Base-by-base conservation (phyloP, 2,329 filamentous ascomycete species). In the Nannizziopsis arthrosporioides region DNA sequence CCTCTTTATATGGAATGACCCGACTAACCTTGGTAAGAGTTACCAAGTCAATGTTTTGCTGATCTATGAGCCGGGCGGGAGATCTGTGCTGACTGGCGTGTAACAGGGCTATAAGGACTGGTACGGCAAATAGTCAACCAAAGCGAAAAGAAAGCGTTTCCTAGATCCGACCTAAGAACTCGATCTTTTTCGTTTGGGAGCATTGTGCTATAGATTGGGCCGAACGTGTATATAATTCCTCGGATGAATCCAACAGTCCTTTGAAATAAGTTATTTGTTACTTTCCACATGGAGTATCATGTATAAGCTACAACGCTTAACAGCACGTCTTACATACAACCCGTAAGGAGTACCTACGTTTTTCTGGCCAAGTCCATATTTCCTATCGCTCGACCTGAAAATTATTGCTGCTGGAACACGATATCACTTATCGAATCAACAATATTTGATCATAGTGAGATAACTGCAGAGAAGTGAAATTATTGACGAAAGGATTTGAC, bases 91-190 rank as follows among this genome's bases (percentile, higher is more conserved):
- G 42, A 46, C 35, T 46, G 36, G 27, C 45, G 42, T 27, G 44
- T 8, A 54, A 61, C 42, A 71, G 75, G 78, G 79, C 62, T 73
- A 82, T 70, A 82, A 81, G 75, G 81, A 78, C 51, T 80, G 76
- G 74, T 76, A 65, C 56, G 61, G 60, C 53, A 61, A 64, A 53
- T 17, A 31, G 14, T 47, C 40, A 35, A 22, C 10, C 3, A 22
- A 53, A 60, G 38, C 67, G 64, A 52, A 57, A 42, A 40, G 10
- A 30, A 31, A 10, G 35, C 12, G 8, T 5, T 17, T 36, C 30
- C 14, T 15, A 14, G 18, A 39, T 9, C 40, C 34, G 42, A 11
- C 27, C 32, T 27, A 27, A 3, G 18, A 27, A 9, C 30, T 35
- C 18, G 30, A 8, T 32, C 35, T 19, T 7, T 5, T 22, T 27